Evolutionary conservation across 495 filamentous ascomycete species (phyloP), one percentile per base, ranked within the genome.

Genomic region (Talaromyces nanjingensis): DNA sequence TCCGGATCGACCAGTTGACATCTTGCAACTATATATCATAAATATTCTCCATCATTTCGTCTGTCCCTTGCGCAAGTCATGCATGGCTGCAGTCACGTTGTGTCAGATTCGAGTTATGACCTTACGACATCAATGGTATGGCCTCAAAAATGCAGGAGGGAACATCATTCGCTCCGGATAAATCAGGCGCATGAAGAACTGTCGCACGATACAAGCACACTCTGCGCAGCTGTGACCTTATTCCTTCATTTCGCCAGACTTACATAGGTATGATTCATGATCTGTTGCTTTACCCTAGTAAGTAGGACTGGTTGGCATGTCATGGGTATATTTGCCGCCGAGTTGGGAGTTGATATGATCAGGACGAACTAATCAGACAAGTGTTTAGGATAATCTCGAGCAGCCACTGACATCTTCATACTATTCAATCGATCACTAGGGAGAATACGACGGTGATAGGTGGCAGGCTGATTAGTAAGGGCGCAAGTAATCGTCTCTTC

Each of bases 1-100:
- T 56, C 53, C 53, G 53, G 49, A 56, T 56, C 53, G 53, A n/a
- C n/a, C n/a, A n/a, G n/a, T n/a, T n/a, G n/a, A 25, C 53, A n/a
- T 54, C 18, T 20, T 1, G 2, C 7, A 12, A 27, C 22, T 6
- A 55, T 1, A 8, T 6, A 47, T 18, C 42, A 47, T 12, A 42
- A 42, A 5, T 42, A 16, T n/a, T 42, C 37, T 42, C 14, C 9
- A 20, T 49, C n/a, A 49, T 18, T 20, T 12, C 6, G 16, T 18
- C 18, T 9, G 7, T 7, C 18, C 45, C 16, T 49, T 20, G 45
- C 45, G 18, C 11, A 20, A 16, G 37, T 49, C 39, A 45, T 45
- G 39, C 39, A 49, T 49, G 45, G 45, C 45, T 49, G 45, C n/a
- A 6, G 8, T 49, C 45, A 49, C 45, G 45, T 22, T 20, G 16